Evolutionary conservation across 257 asterid species (phyloP).

Genomic region (Nicotiana noctiflora): DNA sequence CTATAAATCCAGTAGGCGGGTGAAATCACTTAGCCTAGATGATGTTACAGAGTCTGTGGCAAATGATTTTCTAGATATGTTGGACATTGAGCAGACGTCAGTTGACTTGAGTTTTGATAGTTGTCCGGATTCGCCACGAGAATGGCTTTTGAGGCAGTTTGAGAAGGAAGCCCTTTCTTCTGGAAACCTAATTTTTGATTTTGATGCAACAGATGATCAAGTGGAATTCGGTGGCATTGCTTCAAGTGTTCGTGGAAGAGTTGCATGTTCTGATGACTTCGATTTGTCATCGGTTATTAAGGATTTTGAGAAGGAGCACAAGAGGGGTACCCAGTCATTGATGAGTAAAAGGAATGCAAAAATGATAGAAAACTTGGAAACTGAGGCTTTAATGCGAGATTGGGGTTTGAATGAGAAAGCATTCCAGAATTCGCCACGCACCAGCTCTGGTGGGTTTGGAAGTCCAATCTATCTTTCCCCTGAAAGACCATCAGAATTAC

Average conservation of each 20-base stretch:
- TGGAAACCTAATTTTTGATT: slow-evolving; percentile 21
- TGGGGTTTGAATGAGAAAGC: slow-evolving; percentile 69
- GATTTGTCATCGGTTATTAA: slow-evolving; percentile 45
- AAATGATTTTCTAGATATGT: slow-evolving; percentile 66
- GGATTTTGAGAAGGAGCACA: slow-evolving; percentile 32
- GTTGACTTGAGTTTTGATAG: slow-evolving; percentile 28
- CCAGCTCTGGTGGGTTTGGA: slow-evolving; percentile 72
- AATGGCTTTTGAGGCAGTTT: slow-evolving; percentile 28
- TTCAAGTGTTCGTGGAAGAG: slow-evolving; percentile 20
- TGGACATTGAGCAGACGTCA: slow-evolving; percentile 36
- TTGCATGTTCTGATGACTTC: slow-evolving; percentile 38
- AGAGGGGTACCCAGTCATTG: slow-evolving; percentile 26
- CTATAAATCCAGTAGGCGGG: slow-evolving; percentile 23
- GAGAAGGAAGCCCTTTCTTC: slow-evolving; percentile 29
- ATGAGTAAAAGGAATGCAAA: slow-evolving; percentile 49
- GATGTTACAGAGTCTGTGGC: slow-evolving; percentile 64
- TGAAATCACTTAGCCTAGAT: slow-evolving; percentile 51
- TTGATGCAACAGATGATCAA: slow-evolving; percentile 28
- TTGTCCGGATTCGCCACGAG: slow-evolving; percentile 31
- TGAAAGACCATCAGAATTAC: slow-evolving; percentile 41
- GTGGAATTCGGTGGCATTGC: slow-evolving; percentile 16
- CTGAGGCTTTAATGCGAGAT: slow-evolving; percentile 60
- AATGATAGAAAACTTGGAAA: slow-evolving; percentile 74
- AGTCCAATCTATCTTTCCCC: slow-evolving; percentile 69
- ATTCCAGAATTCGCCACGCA: slow-evolving; percentile 50